A percentile compares a stretch with the other conserved stretches of the same genome.
These are phyloP conservation scores for Fusarium tupiense DNA, from an alignment of 2,329 filamentous ascomycete species.

Conservation along the genomic window DNA sequence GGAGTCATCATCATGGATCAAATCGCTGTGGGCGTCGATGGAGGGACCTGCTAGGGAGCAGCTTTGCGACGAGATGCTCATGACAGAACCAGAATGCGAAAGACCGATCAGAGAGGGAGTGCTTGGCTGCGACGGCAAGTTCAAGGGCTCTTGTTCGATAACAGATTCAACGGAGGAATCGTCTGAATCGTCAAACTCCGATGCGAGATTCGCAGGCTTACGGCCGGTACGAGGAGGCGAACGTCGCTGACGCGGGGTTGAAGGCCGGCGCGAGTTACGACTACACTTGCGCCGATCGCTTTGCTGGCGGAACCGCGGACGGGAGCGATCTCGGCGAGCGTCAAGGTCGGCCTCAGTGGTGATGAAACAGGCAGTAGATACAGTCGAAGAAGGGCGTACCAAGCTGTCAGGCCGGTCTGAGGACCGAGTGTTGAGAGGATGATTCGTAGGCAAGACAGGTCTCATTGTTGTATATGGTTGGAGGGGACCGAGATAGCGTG, in stretches of 20 bases:
- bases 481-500: conserved; percentile 5
- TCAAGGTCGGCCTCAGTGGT: conserved; percentile 49
- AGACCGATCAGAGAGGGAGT: conserved; percentile 42
- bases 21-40: conserved; percentile 43
- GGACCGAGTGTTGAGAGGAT: conserved; percentile 32
- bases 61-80: conserved; percentile 63
- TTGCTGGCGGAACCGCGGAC: conserved; percentile 35
- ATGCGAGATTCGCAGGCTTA: conserved; percentile 27
- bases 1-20: conserved; percentile 28
- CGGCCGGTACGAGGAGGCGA: conserved; percentile 24
- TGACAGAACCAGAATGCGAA: conserved; percentile 44
- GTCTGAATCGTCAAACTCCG: conserved; percentile 16
- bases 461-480: conserved; percentile 38
- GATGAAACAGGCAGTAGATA: conserved; percentile 49
- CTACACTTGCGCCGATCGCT: conserved; percentile 37
- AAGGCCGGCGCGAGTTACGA: conserved; percentile 25
- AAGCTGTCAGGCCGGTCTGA: conserved; percentile 36
- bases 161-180: conserved; percentile 24
- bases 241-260: conserved; percentile 28
- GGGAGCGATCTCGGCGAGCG: conserved; percentile 36
- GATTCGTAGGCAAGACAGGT: conserved; percentile 38
- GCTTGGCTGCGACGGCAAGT: conserved; percentile 39
- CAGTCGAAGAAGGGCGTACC: conserved; percentile 29
- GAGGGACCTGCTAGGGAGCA: conserved; percentile 61
- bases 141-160: conserved; percentile 30